Evolutionary conservation across 2,329 filamentous ascomycete genomes (phyloP), one percentile per base, ranked within the genome.

Genomic region (Xylariales sp.): DNA sequence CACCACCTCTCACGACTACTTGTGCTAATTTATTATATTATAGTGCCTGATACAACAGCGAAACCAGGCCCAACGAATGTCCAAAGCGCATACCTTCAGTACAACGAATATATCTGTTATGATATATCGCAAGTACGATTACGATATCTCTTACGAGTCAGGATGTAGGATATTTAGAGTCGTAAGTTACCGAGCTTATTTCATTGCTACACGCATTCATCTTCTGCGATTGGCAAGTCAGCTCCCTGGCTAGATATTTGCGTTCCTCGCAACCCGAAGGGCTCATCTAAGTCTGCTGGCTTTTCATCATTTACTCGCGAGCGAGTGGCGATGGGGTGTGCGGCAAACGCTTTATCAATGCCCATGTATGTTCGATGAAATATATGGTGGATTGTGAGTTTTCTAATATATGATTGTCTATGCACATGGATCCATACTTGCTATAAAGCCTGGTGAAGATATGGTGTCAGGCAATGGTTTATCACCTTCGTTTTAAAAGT

Each of bases 71-170:
- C 78, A 0, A 90, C 87, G 0, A 79, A 82, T 0, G 76, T 87
- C 0, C 39, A 70, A 0, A 74, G 78, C 10, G 83, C 87, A 0
- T 79, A 77, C 34, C 81, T 93, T 28, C 77, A 80, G 57, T 93
- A 93, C 80, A 93, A 93, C 75, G 91, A 93, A 80, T 93, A 89
- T 77, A 92, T 93, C 69, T 85, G 84, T 59, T 93, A 93, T 74
- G 86, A 93, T 71, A 81, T 91, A 3, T 83, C 89, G 0, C 91
- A 93, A 77, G 85, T 93, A 41, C 88, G 89, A 50, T 82, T 93
- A 5, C 86, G 91, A 5, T 93, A 93, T 74, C 82, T 93, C 3
- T 85, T 93, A 75, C 85, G 88, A 5, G 87, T 92, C 55, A 84
- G 84, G 75, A 85, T 88, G 80, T 81, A 78, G 75, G 71, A 70